Evolutionary conservation across 2,329 filamentous ascomycete genomes (phyloP), one percentile per base, ranked within the genome.

Genomic region (Magnaporthiopsis incrustans): DNA sequence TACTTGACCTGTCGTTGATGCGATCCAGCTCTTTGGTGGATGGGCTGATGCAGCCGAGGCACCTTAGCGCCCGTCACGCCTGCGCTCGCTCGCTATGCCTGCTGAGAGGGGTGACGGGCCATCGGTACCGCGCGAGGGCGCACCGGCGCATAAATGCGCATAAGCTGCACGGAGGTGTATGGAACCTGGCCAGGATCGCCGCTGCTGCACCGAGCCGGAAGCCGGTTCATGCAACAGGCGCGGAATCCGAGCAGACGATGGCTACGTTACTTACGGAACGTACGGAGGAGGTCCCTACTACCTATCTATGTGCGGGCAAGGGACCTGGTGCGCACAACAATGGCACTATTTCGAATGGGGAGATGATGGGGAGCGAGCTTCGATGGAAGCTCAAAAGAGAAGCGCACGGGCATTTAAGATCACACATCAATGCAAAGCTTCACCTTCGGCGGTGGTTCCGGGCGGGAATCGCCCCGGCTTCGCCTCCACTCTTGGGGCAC

Each of bases 391-490:
- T 35, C 33, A 35, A 14, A 38, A 38, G 11, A 15, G 15, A 25
- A 7, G 44, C 44, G 44, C 44, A 53, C 44, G 22, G 44, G 18
- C 44, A 11, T 25, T 53, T 18, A n/a, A 44, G 59, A 68, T 69
- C 67, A 67, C 68, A 30, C 68, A 65, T 67, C 65, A 64, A 69
- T 69, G 68, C 67, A 69, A 69, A 69, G 66, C 64, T 68, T 63
- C 38, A 14, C 1, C 38, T 44, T 44, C 14, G 38, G 14, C 38
- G 38, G 38, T 44, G 38, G 38, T 44, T 22, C 44, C 44, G 44
- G 44, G 22, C 44, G 44, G 44, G 22, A 53, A 53, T 53, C 22
- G 22, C 44, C 44, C 44, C 44, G 44, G n/a, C 44, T 30, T 53
- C 44, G 44, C 18, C 44, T 25, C 44, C 44, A 53, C 44, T 53